phyloP scores from a whole-genome alignment of 2,329 filamentous ascomycete species.

The Colletotrichum zoysiae region DNA sequence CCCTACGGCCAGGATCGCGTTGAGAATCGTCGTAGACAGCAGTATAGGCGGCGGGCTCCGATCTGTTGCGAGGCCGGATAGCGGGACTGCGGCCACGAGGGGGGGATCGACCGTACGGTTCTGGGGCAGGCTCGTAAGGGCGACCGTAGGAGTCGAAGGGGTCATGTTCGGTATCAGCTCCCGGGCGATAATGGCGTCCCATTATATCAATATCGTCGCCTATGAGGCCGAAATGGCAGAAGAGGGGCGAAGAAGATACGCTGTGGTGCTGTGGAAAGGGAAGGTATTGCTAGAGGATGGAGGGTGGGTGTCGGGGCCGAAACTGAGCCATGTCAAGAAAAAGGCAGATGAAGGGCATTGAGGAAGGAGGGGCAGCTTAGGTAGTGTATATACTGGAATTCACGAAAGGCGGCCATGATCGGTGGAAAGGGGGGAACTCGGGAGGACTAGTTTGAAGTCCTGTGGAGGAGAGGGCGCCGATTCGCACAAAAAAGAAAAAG shows the following conservation, averaged over 20 bases:
- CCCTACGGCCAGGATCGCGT: constrained; percentile 3
- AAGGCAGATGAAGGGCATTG: background rate
- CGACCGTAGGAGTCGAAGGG: constrained; percentile 11
- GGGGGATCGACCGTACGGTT: constrained; percentile 11
- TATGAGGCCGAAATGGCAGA: background rate
- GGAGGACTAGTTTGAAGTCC: background rate
- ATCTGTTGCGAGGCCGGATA: constrained; percentile 30
- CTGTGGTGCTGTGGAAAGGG: background rate
- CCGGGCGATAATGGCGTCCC: constrained; percentile 28
- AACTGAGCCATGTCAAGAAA: background rate
- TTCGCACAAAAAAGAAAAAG: background rate
- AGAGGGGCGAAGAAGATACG: background rate
- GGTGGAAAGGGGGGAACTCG: background rate
- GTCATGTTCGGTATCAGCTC: constrained; percentile 22
- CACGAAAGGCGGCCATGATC: constrained; percentile 3
- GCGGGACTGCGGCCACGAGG: constrained; percentile 33
- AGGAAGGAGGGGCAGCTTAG: background rate
- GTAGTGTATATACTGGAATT: constrained; percentile 11
- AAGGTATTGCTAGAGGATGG: background rate
- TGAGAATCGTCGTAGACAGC: constrained; percentile 8
- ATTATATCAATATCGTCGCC: constrained; percentile 8
- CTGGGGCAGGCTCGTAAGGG: constrained; percentile 15
- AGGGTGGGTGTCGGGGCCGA: background rate
- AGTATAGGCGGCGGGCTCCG: constrained; percentile 25
- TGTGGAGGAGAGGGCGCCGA: background rate